These are phyloP conservation scores for Russula olivacea DNA, from an alignment of 768 basidiomycete species.

Conservation along the genomic window DNA sequence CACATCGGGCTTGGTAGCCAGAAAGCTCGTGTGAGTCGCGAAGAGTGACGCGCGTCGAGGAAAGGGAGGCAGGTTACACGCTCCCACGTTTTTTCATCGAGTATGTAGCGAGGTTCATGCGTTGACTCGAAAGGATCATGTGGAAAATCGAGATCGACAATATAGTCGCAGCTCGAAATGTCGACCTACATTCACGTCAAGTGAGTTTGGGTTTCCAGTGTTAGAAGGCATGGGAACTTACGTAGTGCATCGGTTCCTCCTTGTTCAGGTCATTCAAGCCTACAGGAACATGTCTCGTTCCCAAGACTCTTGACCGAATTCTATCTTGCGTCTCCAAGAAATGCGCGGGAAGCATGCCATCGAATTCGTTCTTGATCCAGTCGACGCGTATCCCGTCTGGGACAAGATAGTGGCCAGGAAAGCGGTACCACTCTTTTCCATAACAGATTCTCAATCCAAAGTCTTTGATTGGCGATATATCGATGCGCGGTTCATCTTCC, in stretches of 20 bases:
- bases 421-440: conserved; percentile 95
- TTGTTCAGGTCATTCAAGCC: conserved; percentile 86
- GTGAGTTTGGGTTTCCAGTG: background rate
- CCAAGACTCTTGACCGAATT: conserved; percentile 50
- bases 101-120: conserved; percentile 76
- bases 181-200: conserved; percentile 47
- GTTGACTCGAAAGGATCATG: conserved; percentile 47
- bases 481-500: conserved; percentile 45
- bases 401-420: conserved; percentile 84
- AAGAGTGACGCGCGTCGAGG: conserved; percentile 74
- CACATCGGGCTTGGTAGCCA: conserved; percentile 73
- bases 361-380: conserved; percentile 89
- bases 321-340: conserved; percentile 47
- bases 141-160: conserved; percentile 88
- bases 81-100: conserved; percentile 67
- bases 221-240: conserved; percentile 37
- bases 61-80: conserved; percentile 75
- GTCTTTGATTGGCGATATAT: conserved; percentile 59
- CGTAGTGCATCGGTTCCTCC: conserved; percentile 74
- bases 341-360: conserved; percentile 81
- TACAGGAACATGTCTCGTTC: conserved; percentile 53
- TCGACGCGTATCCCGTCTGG: conserved; percentile 77
- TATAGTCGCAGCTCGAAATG: conserved; percentile 72
- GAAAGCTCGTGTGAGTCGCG: conserved; percentile 64
- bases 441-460: conserved; percentile 77